Percentiles rank a stretch among this genome's conserved stretches.
These are phyloP conservation scores for Neoarthrinium moseri DNA, from an alignment of 2,329 filamentous ascomycete species.

Conservation along the genomic window DNA sequence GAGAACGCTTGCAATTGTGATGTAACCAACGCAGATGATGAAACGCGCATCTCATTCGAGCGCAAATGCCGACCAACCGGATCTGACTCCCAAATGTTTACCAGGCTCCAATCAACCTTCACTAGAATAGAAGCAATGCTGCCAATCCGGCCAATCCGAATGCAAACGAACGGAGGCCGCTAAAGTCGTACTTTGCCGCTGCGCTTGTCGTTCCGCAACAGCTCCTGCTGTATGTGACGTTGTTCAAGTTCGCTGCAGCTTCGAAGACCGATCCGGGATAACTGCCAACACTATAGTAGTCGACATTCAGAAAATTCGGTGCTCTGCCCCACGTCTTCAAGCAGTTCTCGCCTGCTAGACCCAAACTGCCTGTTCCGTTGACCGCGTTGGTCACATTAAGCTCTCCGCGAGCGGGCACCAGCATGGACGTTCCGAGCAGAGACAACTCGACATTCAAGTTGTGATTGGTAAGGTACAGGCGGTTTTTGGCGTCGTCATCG, in stretches of 20 bases:
- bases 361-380: constrained; percentile 65
- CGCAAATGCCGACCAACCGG: too few species aligned
- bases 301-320: constrained; percentile 78
- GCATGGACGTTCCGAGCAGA: constrained; percentile 59
- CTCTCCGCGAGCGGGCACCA: constrained; percentile 70
- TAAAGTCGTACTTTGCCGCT: constrained; percentile 5
- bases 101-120: too few species aligned
- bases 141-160: too few species aligned
- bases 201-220: constrained; percentile 52
- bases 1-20: too few species aligned
- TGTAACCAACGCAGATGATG: too few species aligned
- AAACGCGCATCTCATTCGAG: too few species aligned
- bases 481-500: constrained; percentile 50
- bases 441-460: constrained; percentile 81
- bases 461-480: constrained; percentile 84
- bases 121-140: too few species aligned
- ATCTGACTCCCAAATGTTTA: too few species aligned
- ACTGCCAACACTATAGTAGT: constrained; percentile 76
- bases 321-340: constrained; percentile 59
- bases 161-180: too few species aligned
- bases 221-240: constrained; percentile 63
- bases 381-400: constrained; percentile 72
- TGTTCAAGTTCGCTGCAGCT: constrained; percentile 68
- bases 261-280: constrained; percentile 73
- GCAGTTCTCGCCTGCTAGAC: constrained; percentile 63